Percentiles rank a stretch among this genome's conserved stretches.
These are phyloP conservation scores for Coprinellus aureogranulatus DNA, from an alignment of 768 basidiomycete genomes.

Conservation along the genomic window DNA sequence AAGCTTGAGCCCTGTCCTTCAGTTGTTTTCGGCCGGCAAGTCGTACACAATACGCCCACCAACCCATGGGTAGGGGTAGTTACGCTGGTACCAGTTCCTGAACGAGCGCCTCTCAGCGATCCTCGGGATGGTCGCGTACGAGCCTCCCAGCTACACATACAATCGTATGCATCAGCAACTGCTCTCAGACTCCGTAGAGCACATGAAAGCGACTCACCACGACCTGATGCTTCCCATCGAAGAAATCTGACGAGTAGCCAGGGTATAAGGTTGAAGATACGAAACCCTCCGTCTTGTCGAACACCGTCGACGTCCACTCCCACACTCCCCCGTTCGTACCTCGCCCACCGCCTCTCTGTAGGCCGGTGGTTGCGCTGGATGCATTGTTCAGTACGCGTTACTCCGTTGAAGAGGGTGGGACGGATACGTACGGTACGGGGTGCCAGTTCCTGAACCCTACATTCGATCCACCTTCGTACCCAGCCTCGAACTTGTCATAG, in stretches of 20 bases:
- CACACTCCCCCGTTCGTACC: conserved; percentile 94
- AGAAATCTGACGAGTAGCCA: conserved; percentile 88
- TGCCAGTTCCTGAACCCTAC: conserved; percentile 93
- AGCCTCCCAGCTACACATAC: conserved; percentile 74
- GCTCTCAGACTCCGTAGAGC: not conserved
- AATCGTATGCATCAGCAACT: conserved; percentile 9
- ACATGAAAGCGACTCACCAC: conserved; percentile 62
- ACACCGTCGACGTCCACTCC: conserved; percentile 92
- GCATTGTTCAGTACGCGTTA: not conserved
- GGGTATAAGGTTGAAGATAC: conserved; percentile 78
- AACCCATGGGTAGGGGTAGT: conserved; percentile 87
- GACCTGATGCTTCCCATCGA: conserved; percentile 81
- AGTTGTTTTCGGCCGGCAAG: not conserved
- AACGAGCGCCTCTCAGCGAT: conserved; percentile 73
- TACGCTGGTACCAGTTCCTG: conserved; percentile 90
- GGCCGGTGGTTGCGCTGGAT: conserved; percentile 65
- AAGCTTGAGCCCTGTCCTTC: not conserved
- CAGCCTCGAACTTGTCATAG: conserved; percentile 68
- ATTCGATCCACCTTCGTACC: conserved; percentile 78
- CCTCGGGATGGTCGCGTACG: conserved; percentile 81
- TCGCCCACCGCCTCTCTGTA: conserved; percentile 45
- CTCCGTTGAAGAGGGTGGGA: not conserved
- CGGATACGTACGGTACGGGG: conserved; percentile 71
- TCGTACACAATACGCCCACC: conserved; percentile 65
- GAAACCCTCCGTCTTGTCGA: conserved; percentile 75